phyloP scores from a whole-genome alignment of 805 yeast genomes.

The Tetrapisispora arboricola region DNA sequence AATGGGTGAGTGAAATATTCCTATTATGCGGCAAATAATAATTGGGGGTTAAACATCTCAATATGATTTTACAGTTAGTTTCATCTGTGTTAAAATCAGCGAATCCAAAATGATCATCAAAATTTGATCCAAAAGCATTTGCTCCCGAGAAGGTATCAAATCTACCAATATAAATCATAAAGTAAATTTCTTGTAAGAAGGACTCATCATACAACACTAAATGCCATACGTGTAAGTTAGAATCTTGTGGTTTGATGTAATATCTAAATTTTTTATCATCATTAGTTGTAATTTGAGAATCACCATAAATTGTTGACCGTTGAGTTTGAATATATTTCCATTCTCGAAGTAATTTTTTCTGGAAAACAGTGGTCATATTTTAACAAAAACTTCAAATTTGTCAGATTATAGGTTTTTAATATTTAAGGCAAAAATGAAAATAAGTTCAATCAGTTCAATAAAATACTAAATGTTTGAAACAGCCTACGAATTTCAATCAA shows the following conservation, averaged over 20 bases:
- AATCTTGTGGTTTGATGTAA: constrained; percentile 25
- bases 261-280: constrained; percentile 7
- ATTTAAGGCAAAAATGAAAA: no score
- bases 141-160: constrained; percentile 8
- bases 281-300: constrained; percentile 4
- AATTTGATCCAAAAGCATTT: constrained; percentile 7
- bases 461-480: no score
- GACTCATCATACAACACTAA: constrained; percentile 16
- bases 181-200: constrained; percentile 15
- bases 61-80: constrained; percentile 12
- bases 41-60: constrained; percentile 25
- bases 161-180: constrained; percentile 16
- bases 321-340: constrained; percentile 20
- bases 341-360: constrained; percentile 23
- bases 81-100: constrained; percentile 10
- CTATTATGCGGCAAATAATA: constrained; percentile 19
- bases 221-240: constrained; percentile 28
- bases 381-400: no score
- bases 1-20: constrained; percentile 20
- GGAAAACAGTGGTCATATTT: constrained; percentile 11
- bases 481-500: no score
- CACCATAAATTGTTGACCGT: background rate
- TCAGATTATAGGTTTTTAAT: no score
- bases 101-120: constrained; percentile 9
- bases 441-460: no score